Conservation (phyloP, 176 grass and related monocot species). For the Avena sativa region DNA sequence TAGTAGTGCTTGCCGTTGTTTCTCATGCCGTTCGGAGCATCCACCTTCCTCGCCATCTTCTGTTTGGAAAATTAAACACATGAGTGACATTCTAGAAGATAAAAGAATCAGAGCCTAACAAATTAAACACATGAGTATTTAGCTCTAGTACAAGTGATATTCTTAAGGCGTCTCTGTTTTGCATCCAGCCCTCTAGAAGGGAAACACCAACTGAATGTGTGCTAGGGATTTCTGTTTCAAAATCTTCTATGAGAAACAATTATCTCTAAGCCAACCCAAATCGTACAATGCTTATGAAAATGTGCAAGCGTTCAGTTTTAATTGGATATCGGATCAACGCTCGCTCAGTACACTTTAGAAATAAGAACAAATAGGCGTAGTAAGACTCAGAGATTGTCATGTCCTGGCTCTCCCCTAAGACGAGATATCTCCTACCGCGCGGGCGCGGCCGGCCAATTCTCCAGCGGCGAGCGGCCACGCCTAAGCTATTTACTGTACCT, state of each 20-base stretch:
- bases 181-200: background rate
- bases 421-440: too few species aligned
- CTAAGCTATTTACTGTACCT: background rate
- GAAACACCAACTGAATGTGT: background rate
- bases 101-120: background rate
- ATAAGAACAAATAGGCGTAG: background rate
- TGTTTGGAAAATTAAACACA: background rate
- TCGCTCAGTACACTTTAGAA: background rate
- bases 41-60: constrained; percentile 51
- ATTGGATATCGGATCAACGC: background rate
- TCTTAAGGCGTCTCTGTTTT: background rate
- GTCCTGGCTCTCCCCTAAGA: too few species aligned
- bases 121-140: background rate
- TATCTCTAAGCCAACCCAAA: background rate
- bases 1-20: constrained; percentile 64
- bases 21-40: constrained; percentile 38
- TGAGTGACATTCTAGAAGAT: background rate
- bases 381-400: too few species aligned
- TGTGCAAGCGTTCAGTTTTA: background rate
- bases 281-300: background rate
- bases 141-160: background rate
- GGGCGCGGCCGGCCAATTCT: background rate
- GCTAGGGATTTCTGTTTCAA: background rate
- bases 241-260: background rate
- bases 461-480: background rate